Evolutionary conservation across 2,329 filamentous ascomycete species (phyloP).

Genomic region (Aspergillus unguis): DNA sequence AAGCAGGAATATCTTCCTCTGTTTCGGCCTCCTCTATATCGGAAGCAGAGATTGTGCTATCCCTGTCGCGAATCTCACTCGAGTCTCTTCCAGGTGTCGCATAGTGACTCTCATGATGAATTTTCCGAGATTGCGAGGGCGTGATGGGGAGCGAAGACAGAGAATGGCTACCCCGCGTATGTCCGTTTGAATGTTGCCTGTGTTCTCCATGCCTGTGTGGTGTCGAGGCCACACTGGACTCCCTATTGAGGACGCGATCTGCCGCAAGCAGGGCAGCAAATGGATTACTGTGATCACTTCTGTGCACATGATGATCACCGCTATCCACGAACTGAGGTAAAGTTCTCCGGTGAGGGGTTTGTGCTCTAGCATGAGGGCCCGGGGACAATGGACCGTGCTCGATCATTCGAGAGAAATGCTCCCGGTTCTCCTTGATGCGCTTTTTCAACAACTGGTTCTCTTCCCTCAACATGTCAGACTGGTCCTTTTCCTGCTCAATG

Average conservation of each 20-base stretch:
- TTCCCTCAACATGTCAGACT: slow-evolving; percentile 66
- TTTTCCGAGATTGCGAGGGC: slow-evolving; percentile 56
- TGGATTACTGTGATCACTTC: slow-evolving; percentile 58
- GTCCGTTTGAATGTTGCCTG: slow-evolving; percentile 54
- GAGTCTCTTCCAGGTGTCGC: slow-evolving; percentile 58
- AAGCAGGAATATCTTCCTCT: slow-evolving; percentile 67
- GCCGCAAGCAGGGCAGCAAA: slow-evolving; percentile 74
- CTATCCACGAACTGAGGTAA: slow-evolving; percentile 41
- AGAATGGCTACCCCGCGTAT: slow-evolving; percentile 74
- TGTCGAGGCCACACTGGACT: slow-evolving; percentile 71
- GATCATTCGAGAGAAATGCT: slow-evolving; percentile 76
- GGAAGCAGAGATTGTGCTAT: slow-evolving; percentile 77
- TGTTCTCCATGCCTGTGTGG: slow-evolving; percentile 53
- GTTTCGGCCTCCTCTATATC: slow-evolving; percentile 52
- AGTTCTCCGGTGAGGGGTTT: slow-evolving; percentile 41
- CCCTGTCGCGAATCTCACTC: slow-evolving; percentile 61
- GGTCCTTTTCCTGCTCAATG: slow-evolving; percentile 73
- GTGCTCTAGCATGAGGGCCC: slow-evolving; percentile 55
- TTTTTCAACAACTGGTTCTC: slow-evolving; percentile 74
- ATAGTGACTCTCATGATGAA: slow-evolving; percentile 52
- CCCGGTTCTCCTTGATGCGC: slow-evolving; percentile 83
- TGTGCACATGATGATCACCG: slow-evolving; percentile 41
- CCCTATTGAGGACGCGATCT: slow-evolving; percentile 73
- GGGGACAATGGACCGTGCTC: slow-evolving; percentile 67
- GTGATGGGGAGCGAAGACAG: slow-evolving; percentile 81